phyloP scores from a whole-genome alignment of 2,329 filamentous ascomycete species.

The Trichoderma endophyticum region DNA sequence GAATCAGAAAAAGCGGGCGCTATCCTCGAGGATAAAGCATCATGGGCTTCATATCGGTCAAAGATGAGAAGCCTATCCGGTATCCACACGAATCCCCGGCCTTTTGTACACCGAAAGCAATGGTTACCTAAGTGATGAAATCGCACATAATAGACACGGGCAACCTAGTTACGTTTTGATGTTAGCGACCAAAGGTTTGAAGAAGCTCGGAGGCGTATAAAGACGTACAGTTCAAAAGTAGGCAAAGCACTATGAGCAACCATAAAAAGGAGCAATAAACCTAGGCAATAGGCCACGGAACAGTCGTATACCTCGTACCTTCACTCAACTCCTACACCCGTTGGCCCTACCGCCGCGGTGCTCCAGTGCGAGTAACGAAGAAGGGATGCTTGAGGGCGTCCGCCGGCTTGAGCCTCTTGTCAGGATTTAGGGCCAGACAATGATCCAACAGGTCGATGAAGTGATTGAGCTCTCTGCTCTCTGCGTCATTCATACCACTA shows the following conservation, averaged over 20 bases:
- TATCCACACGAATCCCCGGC: not conserved
- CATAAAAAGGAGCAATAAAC: not conserved
- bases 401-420: constrained; percentile 81
- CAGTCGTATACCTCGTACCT: not conserved
- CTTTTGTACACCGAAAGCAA: not conserved
- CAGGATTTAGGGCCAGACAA: constrained; percentile 84
- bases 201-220: not conserved
- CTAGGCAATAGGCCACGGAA: not conserved
- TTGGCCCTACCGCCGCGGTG: constrained; percentile 25
- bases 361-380: constrained; percentile 50
- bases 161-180: not conserved
- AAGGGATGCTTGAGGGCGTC: constrained; percentile 91
- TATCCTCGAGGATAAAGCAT: not conserved
- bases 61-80: not conserved
- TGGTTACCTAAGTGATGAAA: not conserved
- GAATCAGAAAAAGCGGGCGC: not conserved
- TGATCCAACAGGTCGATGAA: constrained; percentile 88
- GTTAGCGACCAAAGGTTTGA: not conserved
- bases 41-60: not conserved
- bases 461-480: constrained; percentile 72
- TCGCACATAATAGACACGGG: not conserved
- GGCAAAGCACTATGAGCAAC: not conserved
- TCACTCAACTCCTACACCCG: not conserved
- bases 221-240: not conserved
- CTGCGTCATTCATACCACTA: constrained; percentile 68